phyloP scores from a whole-genome alignment of 1,284 basidiomycete species.

The Tylopilus sp. region DNA sequence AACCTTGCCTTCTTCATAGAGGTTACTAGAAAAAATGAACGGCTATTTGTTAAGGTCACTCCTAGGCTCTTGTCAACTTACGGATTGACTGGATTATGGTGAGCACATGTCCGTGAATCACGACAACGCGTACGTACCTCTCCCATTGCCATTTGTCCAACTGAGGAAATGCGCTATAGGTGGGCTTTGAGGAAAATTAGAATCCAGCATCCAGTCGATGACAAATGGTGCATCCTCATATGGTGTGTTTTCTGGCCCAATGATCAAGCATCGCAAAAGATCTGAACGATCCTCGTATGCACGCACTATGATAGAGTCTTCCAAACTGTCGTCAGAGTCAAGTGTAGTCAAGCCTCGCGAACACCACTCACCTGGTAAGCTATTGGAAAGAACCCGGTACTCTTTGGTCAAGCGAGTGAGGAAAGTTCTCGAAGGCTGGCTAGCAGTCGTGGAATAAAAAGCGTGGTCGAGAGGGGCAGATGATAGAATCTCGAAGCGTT shows the following conservation, averaged over 20 bases:
- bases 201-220: conserved; percentile 90
- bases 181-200: conserved; percentile 83
- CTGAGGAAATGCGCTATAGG: conserved; percentile 88
- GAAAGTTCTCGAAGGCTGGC: conserved; percentile 70
- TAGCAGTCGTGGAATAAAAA: conserved; percentile 59
- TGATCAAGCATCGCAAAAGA: conserved; percentile 82
- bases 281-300: conserved; percentile 82
- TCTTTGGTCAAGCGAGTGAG: conserved; percentile 75
- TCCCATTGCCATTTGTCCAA: conserved; percentile 92
- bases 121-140: conserved; percentile 50
- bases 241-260: conserved; percentile 91
- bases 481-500: conserved; percentile 73
- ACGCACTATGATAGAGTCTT: conserved; percentile 69
- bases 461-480: conserved; percentile 79
- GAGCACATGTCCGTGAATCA: conserved; percentile 8
- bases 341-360: not conserved
- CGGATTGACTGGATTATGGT: conserved; percentile 60
- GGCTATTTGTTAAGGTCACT: not conserved
- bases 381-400: conserved; percentile 74
- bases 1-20: conserved; percentile 95
- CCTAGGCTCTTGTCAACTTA: conserved; percentile 36
- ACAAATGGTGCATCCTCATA: conserved; percentile 93
- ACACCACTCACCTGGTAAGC: conserved; percentile 67
- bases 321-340: conserved; percentile 4
- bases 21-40: conserved; percentile 49